Evolutionary conservation across 306 rosid species (phyloP).

Genomic region (Vicia faba): DNA sequence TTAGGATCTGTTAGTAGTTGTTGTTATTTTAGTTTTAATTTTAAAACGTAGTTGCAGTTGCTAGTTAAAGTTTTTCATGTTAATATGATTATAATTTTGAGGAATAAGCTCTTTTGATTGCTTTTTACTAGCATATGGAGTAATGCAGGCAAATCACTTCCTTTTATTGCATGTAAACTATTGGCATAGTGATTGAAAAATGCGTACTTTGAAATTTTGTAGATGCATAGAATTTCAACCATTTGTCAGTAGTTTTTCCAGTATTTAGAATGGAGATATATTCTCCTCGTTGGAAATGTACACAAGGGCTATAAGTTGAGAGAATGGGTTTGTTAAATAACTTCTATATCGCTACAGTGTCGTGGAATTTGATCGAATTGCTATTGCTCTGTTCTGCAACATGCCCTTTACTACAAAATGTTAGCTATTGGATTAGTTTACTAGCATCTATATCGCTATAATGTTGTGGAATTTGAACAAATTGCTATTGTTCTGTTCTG

Average conservation of each 20-base stretch:
- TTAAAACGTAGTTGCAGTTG: neutral
- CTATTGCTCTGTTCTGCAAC: too few species aligned
- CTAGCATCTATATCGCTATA: too few species aligned
- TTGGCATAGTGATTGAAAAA: neutral
- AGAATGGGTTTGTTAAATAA: neutral
- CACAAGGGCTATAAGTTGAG: slow-evolving; percentile 1
- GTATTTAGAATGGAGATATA: neutral
- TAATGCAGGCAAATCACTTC: neutral
- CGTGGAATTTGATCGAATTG: too few species aligned
- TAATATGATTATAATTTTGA: too few species aligned
- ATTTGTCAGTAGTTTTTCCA: neutral
- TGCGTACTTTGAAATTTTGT: neutral
- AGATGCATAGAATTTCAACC: slow-evolving; percentile 3
- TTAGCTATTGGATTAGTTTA: too few species aligned
- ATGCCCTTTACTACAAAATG: too few species aligned
- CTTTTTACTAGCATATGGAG: too few species aligned
- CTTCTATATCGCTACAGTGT: too few species aligned
- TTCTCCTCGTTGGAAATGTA: neutral
- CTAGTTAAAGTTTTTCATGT: neutral
- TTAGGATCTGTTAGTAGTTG: neutral
- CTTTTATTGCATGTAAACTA: slow-evolving; percentile 9
- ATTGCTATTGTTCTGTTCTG: too few species aligned
- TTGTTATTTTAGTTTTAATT: neutral
- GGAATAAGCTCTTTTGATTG: too few species aligned
- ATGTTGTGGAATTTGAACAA: too few species aligned